Evolutionary conservation across 257 asterid genomes (phyloP).

Genomic region (Lycium ferocissimum): DNA sequence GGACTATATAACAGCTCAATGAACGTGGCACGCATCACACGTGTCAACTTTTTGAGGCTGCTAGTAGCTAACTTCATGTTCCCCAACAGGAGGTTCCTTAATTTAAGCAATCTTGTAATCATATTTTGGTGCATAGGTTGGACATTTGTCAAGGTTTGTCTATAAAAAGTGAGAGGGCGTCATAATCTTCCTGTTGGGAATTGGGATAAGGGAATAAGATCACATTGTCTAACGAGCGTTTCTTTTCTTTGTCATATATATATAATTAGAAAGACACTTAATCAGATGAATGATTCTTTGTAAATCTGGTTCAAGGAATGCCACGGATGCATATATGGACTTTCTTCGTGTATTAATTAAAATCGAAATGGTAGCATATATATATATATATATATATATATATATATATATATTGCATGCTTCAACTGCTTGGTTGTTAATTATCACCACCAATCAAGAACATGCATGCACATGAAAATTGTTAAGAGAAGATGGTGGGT

Average conservation of each 20-base stretch:
- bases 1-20: neutral
- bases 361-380: neutral
- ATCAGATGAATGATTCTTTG: neutral
- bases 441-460: neutral
- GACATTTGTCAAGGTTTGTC: neutral
- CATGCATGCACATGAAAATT: conserved; percentile 12
- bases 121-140: neutral
- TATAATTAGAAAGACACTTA: conserved; percentile 29
- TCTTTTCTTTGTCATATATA: neutral
- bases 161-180: neutral
- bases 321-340: neutral
- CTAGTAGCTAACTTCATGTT: neutral
- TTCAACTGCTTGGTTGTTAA: neutral
- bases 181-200: conserved; percentile 34
- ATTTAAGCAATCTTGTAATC: conserved; percentile 20
- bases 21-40: neutral
- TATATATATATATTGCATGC: too few relatives aligned
- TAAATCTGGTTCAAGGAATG: conserved; percentile 12
- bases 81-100: conserved; percentile 17
- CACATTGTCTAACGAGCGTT: neutral
- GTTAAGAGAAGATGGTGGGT: neutral
- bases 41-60: neutral
- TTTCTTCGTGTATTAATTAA: neutral
- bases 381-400: too few relatives aligned
- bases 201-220: conserved; percentile 6